Base-by-base conservation (phyloP, 129 eudicot genomes). In the Chrysanthemum lavandulifolium region DNA sequence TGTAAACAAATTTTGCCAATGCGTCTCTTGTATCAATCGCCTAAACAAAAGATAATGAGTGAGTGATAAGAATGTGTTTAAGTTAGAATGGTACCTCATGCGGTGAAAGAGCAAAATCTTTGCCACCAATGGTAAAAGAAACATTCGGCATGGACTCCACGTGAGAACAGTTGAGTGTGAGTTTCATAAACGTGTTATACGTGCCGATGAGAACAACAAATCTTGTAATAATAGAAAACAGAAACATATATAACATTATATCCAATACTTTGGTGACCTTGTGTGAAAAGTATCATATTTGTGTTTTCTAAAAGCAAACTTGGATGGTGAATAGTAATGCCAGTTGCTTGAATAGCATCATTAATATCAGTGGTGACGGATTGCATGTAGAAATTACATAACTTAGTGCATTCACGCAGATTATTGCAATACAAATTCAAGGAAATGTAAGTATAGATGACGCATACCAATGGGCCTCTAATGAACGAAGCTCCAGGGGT, bases 401-500 rank as follows among this genome's bases (percentile, higher is more conserved):
- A 58, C 14, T 63, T 14, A 58, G 27, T 25, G 50, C 55, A 68
- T 50, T 45, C 15, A 65, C n/a, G n/a, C 67, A 18, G 65, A 59
- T 48, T 10, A 7, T n/a, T 65, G 62, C 25, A 47, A 27, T 29
- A 29, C 36, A 27, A 18, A 16, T 48, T 5, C 13, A 27, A 58
- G 50, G 27, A 67, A 10, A 7, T 6, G n/a, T 2, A 71, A 65
- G 71, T 59, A 57, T 19, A 13, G 23, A 19, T 23, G 16, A 65
- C 2, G 29, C 89, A 12, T 73, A 88, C 97, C 69, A 86, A 66
- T 19, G 97, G 97, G 25, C 95, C 97, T 6, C 88, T 82, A 33
- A 88, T 56, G 82, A 88, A 81, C 56, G 97, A 91, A 61, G 92
- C 86, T 73, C 97, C 96, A 23, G 97, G 88, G 74, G 86, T 95